These are phyloP conservation scores for Gnomoniopsis smithogilvyi DNA, from an alignment of 2,329 filamentous ascomycete genomes.

Conservation along the genomic window DNA sequence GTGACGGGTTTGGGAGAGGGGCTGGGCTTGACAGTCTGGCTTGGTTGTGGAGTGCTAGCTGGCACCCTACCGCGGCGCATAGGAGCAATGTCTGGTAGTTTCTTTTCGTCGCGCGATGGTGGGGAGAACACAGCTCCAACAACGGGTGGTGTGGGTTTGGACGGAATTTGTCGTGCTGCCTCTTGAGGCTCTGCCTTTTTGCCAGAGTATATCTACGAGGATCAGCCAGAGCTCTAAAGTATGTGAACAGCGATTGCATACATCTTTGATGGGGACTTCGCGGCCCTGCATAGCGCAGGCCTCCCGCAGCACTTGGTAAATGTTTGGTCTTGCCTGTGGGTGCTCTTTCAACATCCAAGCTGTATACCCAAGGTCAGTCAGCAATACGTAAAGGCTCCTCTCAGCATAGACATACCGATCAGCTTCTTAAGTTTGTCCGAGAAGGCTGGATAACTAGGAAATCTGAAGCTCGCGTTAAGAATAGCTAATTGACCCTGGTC, in stretches of 20 bases:
- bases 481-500: constrained; percentile 97
- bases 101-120: constrained; percentile 65
- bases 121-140: constrained; percentile 81
- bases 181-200: constrained; percentile 50
- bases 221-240: constrained; percentile 21
- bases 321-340: constrained; percentile 76
- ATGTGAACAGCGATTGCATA: constrained; percentile 40
- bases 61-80: constrained; percentile 85
- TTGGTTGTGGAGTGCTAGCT: constrained; percentile 34
- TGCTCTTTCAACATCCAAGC: constrained; percentile 89
- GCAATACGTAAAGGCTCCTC: not conserved
- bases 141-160: constrained; percentile 52
- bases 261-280: constrained; percentile 84
- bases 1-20: constrained; percentile 69
- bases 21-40: constrained; percentile 47
- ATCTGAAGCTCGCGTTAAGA: constrained; percentile 91
- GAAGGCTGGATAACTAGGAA: constrained; percentile 82
- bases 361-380: constrained; percentile 31
- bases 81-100: constrained; percentile 84
- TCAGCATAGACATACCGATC: constrained; percentile 63
- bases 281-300: constrained; percentile 85
- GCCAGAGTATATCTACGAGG: constrained; percentile 65
- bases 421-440: constrained; percentile 86
- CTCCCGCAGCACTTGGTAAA: constrained; percentile 89
- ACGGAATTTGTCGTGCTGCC: constrained; percentile 52